Conservation (phyloP, 129 eudicot species). For the Centella asiatica region DNA sequence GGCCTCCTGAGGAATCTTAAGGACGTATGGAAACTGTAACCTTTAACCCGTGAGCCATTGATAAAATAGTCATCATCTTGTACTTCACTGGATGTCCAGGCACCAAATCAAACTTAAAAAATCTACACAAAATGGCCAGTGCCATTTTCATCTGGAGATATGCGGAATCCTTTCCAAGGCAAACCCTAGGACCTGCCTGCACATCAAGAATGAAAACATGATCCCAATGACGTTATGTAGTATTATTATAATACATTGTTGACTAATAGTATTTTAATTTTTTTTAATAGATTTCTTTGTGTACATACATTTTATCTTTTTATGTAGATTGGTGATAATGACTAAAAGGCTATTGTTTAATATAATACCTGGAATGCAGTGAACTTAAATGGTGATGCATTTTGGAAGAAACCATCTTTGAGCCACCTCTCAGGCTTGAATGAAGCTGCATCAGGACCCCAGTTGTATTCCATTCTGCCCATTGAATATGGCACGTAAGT, state of each 20-base stretch:
- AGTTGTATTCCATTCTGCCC: conserved; percentile 98
- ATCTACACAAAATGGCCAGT: conserved; percentile 81
- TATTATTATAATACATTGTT: neutral
- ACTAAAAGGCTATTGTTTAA: too few species aligned
- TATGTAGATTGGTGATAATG: neutral
- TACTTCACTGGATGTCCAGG: conserved; percentile 74
- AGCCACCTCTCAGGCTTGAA: conserved; percentile 96
- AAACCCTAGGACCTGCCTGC: conserved; percentile 95
- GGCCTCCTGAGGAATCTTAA: conserved; percentile 13
- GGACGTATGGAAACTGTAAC: conserved; percentile 49
- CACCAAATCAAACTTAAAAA: conserved; percentile 69
- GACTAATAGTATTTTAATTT: neutral
- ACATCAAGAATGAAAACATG: conserved; percentile 7
- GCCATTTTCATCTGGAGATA: conserved; percentile 98
- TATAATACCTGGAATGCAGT: conserved; percentile 81
- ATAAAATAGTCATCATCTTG: conserved; percentile 89
- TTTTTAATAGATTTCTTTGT: too few species aligned
- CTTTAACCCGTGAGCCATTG: conserved; percentile 78
- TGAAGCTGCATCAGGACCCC: conserved; percentile 89
- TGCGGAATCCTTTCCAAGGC: conserved; percentile 87
- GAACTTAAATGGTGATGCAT: conserved; percentile 87
- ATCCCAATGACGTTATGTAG: neutral
- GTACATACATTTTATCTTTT: too few species aligned
- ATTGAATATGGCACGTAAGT: conserved; percentile 93
- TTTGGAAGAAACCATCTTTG: conserved; percentile 78